Base-by-base conservation (phyloP, 2,329 filamentous ascomycete species). In the Colletotrichum truncatum region DNA sequence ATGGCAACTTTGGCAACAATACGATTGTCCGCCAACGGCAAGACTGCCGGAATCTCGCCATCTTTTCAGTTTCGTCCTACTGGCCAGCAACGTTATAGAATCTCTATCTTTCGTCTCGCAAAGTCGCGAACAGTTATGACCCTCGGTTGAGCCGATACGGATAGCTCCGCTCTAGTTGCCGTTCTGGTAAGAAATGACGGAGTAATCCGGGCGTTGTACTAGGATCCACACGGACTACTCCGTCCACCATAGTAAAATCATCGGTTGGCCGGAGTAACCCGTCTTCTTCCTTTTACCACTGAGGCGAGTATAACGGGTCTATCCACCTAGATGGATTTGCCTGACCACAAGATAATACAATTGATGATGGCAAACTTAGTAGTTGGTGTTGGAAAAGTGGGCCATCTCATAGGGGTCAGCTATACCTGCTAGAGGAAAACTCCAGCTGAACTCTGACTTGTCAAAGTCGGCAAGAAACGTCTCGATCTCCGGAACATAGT, bases 361-460 rank as follows among this genome's bases (percentile, higher is more conserved):
- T 28, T 55, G 16, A 12, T 14, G 34, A 4, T 11, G 10, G 45
- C 11, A 43, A n/a, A 43, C 9, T 53, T 39, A 46, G 18, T 53
- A 60, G 2, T 55, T 32, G 10, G 46, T 36, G n/a, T 41, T 25
- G 1, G 46, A 30, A 46, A 59, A 60, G 46, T 53, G 52, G 5
- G 45, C 30, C 25, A 48, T 28, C 3, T 54, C 61, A 16, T 59
- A 64, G 12, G 51, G 49, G 25, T 56, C 49, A 12, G 34, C 23
- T 25, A 49, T 48, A 11, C 61, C 60, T 14, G 46, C 43, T 39
- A 66, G n/a, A 32, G 62, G 62, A 39, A 67, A 57, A 43, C 49
- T 66, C 65, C 65, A 67, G 45, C 56, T 67, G 39, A 67, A 66
- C 23, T 65, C 52, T 18, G 65, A 65, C 34, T 55, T 60, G 28